Percentiles rank a stretch among this genome's conserved stretches.
phyloP scores from a whole-genome alignment of 768 basidiomycete genomes.

The Exidia glandulosa region DNA sequence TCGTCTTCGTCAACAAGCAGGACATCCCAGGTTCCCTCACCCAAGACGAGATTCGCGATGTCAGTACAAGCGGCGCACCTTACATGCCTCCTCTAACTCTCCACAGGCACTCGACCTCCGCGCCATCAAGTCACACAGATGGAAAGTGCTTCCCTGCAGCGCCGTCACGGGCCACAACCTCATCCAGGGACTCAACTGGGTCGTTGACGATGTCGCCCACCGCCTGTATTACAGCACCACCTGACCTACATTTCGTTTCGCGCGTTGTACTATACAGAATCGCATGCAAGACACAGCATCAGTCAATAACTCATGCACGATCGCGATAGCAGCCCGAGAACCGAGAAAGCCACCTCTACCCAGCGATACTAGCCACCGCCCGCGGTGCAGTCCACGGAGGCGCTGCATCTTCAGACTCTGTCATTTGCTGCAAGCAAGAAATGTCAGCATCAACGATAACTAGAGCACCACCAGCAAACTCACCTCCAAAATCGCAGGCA shows the following conservation, averaged over 20 bases:
- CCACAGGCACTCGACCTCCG: slow-evolving; percentile 66
- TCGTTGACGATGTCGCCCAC: slow-evolving; percentile 77
- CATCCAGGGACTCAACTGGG: slow-evolving; percentile 81
- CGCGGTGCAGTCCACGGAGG: background rate
- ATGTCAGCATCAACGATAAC: background rate
- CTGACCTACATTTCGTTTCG: background rate
- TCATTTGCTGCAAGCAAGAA: background rate
- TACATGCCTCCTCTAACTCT: background rate
- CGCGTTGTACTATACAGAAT: background rate
- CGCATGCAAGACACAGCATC: background rate
- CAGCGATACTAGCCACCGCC: background rate
- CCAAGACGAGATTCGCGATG: slow-evolving; percentile 70
- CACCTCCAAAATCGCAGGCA: background rate
- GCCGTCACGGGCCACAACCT: slow-evolving; percentile 84
- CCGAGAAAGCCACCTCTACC: too few relatives aligned
- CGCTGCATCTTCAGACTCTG: background rate
- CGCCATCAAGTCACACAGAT: slow-evolving; percentile 78
- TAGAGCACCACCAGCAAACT: background rate
- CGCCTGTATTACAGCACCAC: slow-evolving; percentile 72
- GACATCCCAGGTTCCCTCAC: slow-evolving; percentile 84
- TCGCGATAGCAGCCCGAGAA: too few relatives aligned
- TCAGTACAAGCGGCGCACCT: slow-evolving; percentile 26
- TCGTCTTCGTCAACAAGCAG: slow-evolving; percentile 97
- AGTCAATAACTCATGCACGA: background rate
- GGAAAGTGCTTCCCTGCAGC: slow-evolving; percentile 86